A percentile compares a stretch with the other conserved stretches of the same genome.
These are phyloP conservation scores for Tuber aestivum DNA, from an alignment of 495 filamentous ascomycete genomes.

Conservation along the genomic window DNA sequence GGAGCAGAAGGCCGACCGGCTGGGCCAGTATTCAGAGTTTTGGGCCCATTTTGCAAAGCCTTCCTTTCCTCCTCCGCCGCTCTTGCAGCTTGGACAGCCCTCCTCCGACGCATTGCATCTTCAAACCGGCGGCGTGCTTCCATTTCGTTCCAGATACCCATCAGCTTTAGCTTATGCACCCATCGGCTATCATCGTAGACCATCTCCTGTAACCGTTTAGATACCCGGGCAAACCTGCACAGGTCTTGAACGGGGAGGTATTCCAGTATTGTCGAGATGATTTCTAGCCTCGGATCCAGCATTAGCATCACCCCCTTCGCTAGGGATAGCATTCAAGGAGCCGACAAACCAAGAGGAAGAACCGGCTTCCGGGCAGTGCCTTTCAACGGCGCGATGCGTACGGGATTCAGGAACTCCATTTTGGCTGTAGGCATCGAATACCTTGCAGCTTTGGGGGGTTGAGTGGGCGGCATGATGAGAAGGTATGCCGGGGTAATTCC, in stretches of 20 bases:
- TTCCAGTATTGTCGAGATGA: conserved; percentile 80
- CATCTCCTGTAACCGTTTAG: conserved; percentile 90
- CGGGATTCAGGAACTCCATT: conserved; percentile 20
- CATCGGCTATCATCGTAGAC: conserved; percentile 97
- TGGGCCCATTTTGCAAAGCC: conserved; percentile 14
- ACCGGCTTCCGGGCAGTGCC: not conserved
- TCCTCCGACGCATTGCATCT: conserved; percentile 60
- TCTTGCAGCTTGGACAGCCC: conserved; percentile 54
- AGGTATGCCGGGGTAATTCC: conserved; percentile 8
- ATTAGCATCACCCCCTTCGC: not conserved
- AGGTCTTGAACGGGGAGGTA: conserved; percentile 79
- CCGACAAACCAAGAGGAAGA: not conserved
- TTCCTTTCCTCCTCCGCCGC: conserved; percentile 48
- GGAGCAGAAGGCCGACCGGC: conserved; percentile 15
- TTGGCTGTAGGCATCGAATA: conserved; percentile 32
- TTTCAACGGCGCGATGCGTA: not conserved
- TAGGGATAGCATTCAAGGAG: not conserved
- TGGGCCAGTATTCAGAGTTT: not conserved
- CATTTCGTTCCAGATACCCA: conserved; percentile 87
- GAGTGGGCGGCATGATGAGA: conserved; percentile 22
- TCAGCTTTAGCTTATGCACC: conserved; percentile 73
- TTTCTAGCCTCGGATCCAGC: conserved; percentile 53
- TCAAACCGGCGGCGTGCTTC: conserved; percentile 78
- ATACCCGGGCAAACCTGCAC: conserved; percentile 78
- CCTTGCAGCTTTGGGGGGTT: conserved; percentile 22